These are phyloP conservation scores for Aureobasidium sp. DNA, from an alignment of 2,329 filamentous ascomycete species.

Conservation along the genomic window DNA sequence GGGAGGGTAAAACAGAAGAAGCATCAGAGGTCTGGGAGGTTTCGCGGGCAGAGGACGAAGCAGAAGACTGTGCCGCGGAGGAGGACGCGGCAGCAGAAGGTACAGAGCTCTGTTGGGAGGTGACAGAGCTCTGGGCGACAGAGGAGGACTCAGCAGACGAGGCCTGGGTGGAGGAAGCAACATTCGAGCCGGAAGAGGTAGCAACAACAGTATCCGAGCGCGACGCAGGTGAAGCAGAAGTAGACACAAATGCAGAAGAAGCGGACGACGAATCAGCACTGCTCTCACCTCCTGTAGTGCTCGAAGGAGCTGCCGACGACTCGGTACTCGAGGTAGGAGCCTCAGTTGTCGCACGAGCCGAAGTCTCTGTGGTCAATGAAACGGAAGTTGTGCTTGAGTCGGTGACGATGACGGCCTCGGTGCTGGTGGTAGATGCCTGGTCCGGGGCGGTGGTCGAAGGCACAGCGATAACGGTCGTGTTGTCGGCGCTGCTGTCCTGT, in stretches of 20 bases:
- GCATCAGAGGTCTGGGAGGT: slow-evolving; percentile 14
- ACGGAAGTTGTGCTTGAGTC: slow-evolving; percentile 23
- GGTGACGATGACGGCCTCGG: slow-evolving; percentile 22
- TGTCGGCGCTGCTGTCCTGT: slow-evolving; percentile 25
- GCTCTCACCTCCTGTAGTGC: slow-evolving; percentile 20
- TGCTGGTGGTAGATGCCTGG: slow-evolving; percentile 20
- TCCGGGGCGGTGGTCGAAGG: slow-evolving; percentile 8
- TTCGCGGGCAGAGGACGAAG: not conserved
- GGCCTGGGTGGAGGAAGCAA: not conserved
- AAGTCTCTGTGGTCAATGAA: slow-evolving; percentile 21
- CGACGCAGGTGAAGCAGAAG: slow-evolving; percentile 15
- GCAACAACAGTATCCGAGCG: slow-evolving; percentile 14
- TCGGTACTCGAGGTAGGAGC: slow-evolving; percentile 15
- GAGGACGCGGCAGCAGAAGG: slow-evolving; percentile 13
- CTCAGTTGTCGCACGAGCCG: not conserved
- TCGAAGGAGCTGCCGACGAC: slow-evolving; percentile 17
- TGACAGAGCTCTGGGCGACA: slow-evolving; percentile 19
- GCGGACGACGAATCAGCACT: slow-evolving; percentile 18
- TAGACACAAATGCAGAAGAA: slow-evolving; percentile 16
- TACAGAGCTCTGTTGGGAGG: not conserved
- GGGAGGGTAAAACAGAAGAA: slow-evolving; percentile 15
- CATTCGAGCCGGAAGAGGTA: slow-evolving; percentile 11
- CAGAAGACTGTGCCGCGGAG: slow-evolving; percentile 7
- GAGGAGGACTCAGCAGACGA: slow-evolving; percentile 11
- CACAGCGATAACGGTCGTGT: slow-evolving; percentile 20